Base-by-base conservation (phyloP, 345 rosid genomes). In the Arabis alpina region DNA sequence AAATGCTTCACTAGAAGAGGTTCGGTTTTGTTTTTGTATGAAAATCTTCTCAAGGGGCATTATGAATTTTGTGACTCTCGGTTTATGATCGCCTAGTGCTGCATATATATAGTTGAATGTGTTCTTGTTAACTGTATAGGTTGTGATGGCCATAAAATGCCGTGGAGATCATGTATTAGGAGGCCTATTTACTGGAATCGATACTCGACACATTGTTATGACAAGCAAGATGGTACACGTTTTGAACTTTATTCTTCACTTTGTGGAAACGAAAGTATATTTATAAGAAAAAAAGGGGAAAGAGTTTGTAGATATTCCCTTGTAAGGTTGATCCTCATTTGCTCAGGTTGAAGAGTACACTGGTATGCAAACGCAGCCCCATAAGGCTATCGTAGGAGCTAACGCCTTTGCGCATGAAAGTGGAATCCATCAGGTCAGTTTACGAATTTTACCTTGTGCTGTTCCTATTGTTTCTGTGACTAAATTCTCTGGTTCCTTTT, bases 1-100 rank as follows among this genome's bases (percentile, higher is more conserved):
- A 70, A 93, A 93, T 74, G 97, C 98, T 77, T 88, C 98, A 16
- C 39, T 93, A 61, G 98, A 93, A 84, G 98, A 93, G 96, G 98
- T 90, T 53, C 42, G 43, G 5, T 19, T 34, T 23, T 55, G 10
- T 10, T 10, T 25, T 6, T 30, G 25, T 32, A 25, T 19, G 14
- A 44, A 50, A n/a, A 47, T 13, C 10, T 34, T 4, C 40, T 41
- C 32, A 8, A 19, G 23, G 23, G 23, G 23, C 23, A 19, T 19
- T 19, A 19, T 19, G 23, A 19, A 19, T 19, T 19, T 19, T 19
- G 23, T 19, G 23, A 19, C 23, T 19, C 23, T 19, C 23, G 23
- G 23, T 19, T 19, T 19, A 19, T 19, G 23, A 19, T 19, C 23
- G 23, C 23, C 23, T 19, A 19, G 23, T 19, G 23, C 23, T 19